These are phyloP conservation scores for Pythium volutum DNA, from an alignment of 352 stramenopile genomes.

Conservation along the genomic window DNA sequence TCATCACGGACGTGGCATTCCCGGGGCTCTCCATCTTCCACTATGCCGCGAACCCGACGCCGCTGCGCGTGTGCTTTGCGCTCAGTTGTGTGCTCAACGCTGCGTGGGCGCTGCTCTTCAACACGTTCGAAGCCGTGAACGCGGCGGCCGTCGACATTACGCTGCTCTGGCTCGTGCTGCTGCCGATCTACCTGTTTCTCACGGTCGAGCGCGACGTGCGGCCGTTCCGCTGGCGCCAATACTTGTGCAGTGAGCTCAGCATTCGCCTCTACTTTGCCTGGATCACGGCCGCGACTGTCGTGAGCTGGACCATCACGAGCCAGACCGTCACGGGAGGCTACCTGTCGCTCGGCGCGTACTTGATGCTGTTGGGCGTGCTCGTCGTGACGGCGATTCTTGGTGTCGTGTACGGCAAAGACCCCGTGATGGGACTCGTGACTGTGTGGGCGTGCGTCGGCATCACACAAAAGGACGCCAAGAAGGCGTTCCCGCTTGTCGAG, in stretches of 20 bases:
- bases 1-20: conserved; percentile 56
- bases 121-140: conserved; percentile 29
- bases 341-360: conserved; percentile 40
- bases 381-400: conserved; percentile 40
- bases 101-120: conserved; percentile 54
- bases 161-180: conserved; percentile 54
- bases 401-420: conserved; percentile 48
- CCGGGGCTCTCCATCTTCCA: conserved; percentile 47
- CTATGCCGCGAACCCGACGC: conserved; percentile 36
- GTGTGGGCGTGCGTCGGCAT: conserved; percentile 51
- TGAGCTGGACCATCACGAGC: conserved; percentile 56
- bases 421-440: conserved; percentile 50
- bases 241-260: conserved; percentile 56
- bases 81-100: conserved; percentile 47
- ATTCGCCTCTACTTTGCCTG: conserved; percentile 67
- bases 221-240: conserved; percentile 50
- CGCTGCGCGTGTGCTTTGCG: conserved; percentile 53
- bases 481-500: conserved; percentile 18
- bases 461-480: conserved; percentile 35
- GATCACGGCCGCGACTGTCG: conserved; percentile 45
- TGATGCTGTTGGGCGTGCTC: conserved; percentile 43
- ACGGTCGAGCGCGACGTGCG: conserved; percentile 45
- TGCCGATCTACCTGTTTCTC: conserved; percentile 65
- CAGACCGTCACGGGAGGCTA: conserved; percentile 36
- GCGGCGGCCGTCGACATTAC: conserved; percentile 44